Base-by-base conservation (phyloP, 169 alveolate species). In the Theileria parva region DNA sequence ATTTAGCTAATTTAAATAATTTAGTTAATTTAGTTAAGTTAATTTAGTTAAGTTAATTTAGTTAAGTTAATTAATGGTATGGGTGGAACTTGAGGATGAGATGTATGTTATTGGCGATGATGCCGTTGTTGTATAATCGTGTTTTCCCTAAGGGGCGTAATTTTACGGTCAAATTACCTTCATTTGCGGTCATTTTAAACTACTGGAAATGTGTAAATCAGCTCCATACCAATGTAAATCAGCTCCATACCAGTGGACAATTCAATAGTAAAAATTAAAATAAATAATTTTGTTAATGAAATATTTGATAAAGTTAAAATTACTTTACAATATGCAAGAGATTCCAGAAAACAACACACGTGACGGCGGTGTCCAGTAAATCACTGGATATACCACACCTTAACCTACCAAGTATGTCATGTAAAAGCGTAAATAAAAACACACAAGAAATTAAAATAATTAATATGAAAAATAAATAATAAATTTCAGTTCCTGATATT, bases 51-150 rank as follows among this genome's bases (percentile, higher is more conserved):
- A n/a, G n/a, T n/a, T n/a, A n/a, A n/a, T n/a, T n/a, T n/a, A n/a
- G n/a, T n/a, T n/a, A n/a, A n/a, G n/a, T n/a, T n/a, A n/a, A n/a
- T n/a, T n/a, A n/a, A n/a, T n/a, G n/a, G n/a, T n/a, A n/a, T n/a
- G n/a, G n/a, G n/a, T n/a, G n/a, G n/a, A n/a, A 80, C 89, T 74
- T 83, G 1, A 83, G 48, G 69, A 83, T 66, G 27, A 83, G 77
- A 63, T 67, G 77, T 9, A 83, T 50, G 37, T 79, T 80, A 80
- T 83, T 83, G 9, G 89, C 89, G 19, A 76, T 28, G 8, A 83
- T 28, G 0, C 89, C 89, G 60, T 83, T 77, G 6, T 66, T 73
- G 65, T 68, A 74, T 30, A 34, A 15, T 0, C 63, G 85, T 61
- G 23, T 77, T 76, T 70, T 30, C 19, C 25, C 44, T 7, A 27